Base-by-base conservation (phyloP, 352 stramenopile species). In the Phytophthora uliginosa region DNA sequence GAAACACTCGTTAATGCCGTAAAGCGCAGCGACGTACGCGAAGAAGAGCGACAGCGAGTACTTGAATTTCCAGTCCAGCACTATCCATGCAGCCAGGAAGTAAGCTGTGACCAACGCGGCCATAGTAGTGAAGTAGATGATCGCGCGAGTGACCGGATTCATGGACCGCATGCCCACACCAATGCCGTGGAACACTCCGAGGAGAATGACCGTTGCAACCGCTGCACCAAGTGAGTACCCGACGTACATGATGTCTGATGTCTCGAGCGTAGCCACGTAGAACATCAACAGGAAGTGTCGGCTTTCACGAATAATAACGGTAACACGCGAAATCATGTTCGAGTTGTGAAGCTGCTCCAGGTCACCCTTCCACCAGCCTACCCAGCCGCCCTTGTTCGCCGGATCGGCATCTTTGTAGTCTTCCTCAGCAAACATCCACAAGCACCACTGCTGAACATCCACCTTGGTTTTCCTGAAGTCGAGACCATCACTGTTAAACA, bases 401-500 rank as follows among this genome's bases (percentile, higher is more conserved):
- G 77, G 66, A 47, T 93, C 86, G 24, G 89, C 76, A 68, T 91
- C 84, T 50, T 86, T 86, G 74, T 84, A 92, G 56, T 80, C 70
- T 63, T 90, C 84, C 15, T 80, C 68, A 2, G 80, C 83, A 63
- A 88, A 94, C 85, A 94, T 93, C 87, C 87, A 94, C 48, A 73
- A 72, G 28, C 81, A 80, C 87, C 87, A 94, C 28, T 79, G 73
- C 5, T 59, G 33, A 36, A 93, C 73, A 63, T 94, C 87, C 17
- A 86, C 84, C 65, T 93, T 94, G 5, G 85, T 93, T 73, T 94
- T 94, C 51, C 79, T 79, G 38, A 78, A 92, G 42, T 94, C 87
- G 20, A 94, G 80, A 45, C 87, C 87, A 28, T 94, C 87, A 69
- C 84, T 86, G 75, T 94, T 94, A 74, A 94, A 94, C n/a, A 94